phyloP scores from a whole-genome alignment of 2,329 filamentous ascomycete genomes.

The Emmonsiellopsis sp. region DNA sequence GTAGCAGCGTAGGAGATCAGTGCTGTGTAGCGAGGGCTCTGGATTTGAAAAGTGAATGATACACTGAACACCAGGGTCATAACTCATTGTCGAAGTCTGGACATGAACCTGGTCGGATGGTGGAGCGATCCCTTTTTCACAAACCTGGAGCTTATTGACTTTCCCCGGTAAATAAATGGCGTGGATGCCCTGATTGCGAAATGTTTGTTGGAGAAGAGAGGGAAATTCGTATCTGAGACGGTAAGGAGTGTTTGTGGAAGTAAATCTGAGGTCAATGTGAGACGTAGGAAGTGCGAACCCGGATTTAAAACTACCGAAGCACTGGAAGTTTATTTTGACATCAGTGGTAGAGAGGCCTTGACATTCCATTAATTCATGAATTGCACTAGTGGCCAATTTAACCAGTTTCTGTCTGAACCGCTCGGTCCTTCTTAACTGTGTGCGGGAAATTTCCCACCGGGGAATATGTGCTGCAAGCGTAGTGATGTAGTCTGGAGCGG shows the following conservation, averaged over 20 bases:
- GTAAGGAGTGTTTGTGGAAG: constrained; percentile 43
- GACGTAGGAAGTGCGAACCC: constrained; percentile 83
- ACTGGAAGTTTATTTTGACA: constrained; percentile 38
- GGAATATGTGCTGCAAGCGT: constrained; percentile 2
- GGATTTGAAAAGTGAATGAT: constrained; percentile 82
- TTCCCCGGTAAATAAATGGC: constrained; percentile 59
- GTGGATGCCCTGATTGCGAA: constrained; percentile 63
- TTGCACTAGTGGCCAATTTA: not conserved
- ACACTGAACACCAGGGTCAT: constrained; percentile 4
- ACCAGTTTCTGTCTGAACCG: constrained; percentile 3
- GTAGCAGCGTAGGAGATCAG: constrained; percentile 72
- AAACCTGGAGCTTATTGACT: constrained; percentile 9
- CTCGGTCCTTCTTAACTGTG: constrained; percentile 1
- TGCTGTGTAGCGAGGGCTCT: constrained; percentile 74
- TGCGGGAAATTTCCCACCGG: constrained; percentile 1
- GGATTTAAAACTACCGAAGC: constrained; percentile 73
- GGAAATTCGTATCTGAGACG: constrained; percentile 56
- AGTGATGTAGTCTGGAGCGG: constrained; percentile 3
- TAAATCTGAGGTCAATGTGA: constrained; percentile 65
- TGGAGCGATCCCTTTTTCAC: not conserved
- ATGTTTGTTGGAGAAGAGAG: constrained; percentile 62
- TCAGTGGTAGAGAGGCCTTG: not conserved
- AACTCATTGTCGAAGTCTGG: not conserved
- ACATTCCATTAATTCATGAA: not conserved
- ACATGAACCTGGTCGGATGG: no score